These are phyloP conservation scores for Vaccinium vitisidaea DNA, from an alignment of 148 eudicot species.

Conservation along the genomic window DNA sequence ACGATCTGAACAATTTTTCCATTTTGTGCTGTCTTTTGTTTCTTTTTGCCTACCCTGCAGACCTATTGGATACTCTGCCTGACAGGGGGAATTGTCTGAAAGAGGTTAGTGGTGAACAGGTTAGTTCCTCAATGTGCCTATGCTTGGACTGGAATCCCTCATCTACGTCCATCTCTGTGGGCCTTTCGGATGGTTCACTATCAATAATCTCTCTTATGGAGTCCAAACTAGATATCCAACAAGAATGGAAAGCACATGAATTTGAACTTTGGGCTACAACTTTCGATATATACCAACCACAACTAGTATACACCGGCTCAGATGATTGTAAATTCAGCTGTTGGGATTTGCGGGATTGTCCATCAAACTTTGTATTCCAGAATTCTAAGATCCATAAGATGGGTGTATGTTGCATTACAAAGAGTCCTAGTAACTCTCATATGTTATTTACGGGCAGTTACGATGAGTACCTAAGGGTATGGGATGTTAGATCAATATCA, in stretches of 20 bases:
- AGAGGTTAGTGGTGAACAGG: constrained; percentile 41
- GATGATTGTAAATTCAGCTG: constrained; percentile 87
- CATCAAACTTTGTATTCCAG: constrained; percentile 57
- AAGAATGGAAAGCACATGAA: constrained; percentile 89
- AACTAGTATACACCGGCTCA: constrained; percentile 79
- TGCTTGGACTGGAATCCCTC: constrained; percentile 79
- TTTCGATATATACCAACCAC: constrained; percentile 78
- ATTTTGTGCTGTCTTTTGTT: neutral
- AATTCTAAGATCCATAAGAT: constrained; percentile 70
- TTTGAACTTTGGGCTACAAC: constrained; percentile 89
- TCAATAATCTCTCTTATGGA: constrained; percentile 60
- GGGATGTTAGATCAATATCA: constrained; percentile 79
- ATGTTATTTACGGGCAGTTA: constrained; percentile 78
- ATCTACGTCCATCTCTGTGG: constrained; percentile 69
- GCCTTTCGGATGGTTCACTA: constrained; percentile 85
- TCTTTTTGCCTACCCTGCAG: neutral
- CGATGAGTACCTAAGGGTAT: constrained; percentile 73
- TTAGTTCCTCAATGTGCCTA: constrained; percentile 92
- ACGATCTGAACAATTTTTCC: neutral
- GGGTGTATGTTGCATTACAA: constrained; percentile 90
- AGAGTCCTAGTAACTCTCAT: constrained; percentile 65
- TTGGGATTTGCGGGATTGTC: constrained; percentile 72
- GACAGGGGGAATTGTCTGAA: constrained; percentile 44
- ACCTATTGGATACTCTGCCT: neutral
- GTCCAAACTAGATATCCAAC: constrained; percentile 44